A percentile compares a stretch with the other conserved stretches of the same genome.
These are phyloP conservation scores for Pleodorina starrii DNA, from an alignment of 139 green algal genomes.

Conservation along the genomic window DNA sequence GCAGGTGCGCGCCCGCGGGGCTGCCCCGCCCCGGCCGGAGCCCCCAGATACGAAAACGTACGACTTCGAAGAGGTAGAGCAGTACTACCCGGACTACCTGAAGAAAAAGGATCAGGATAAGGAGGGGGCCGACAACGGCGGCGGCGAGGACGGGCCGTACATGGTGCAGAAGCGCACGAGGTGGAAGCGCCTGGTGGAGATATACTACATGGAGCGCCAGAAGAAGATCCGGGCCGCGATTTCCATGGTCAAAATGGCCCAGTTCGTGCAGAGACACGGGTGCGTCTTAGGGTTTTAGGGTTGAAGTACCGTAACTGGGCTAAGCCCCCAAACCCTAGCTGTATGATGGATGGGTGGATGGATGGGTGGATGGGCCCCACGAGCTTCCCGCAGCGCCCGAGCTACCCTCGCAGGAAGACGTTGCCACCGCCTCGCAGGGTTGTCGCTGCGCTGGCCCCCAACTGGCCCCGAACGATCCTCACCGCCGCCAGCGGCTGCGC, in stretches of 20 bases:
- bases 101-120: constrained; percentile 11
- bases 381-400: too few relatives aligned
- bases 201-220: constrained; percentile 45
- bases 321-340: too few relatives aligned
- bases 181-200: constrained; percentile 13
- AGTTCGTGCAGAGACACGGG: constrained; percentile 47
- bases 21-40: background rate
- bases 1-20: constrained; percentile 30
- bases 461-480: too few relatives aligned
- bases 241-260: constrained; percentile 48
- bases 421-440: too few relatives aligned
- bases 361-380: too few relatives aligned
- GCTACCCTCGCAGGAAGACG: too few relatives aligned
- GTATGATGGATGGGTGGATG: too few relatives aligned
- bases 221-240: constrained; percentile 28
- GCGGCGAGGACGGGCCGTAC: constrained; percentile 12
- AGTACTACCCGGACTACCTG: constrained; percentile 44
- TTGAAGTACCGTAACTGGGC: too few relatives aligned
- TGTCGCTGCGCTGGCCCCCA: too few relatives aligned
- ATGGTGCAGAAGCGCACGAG: constrained; percentile 44
- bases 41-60: constrained; percentile 31
- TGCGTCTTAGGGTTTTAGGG: background rate
- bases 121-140: background rate
- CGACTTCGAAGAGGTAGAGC: constrained; percentile 50
- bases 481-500: too few relatives aligned